Evolutionary conservation across 495 filamentous ascomycete species (phyloP).

Genomic region (Aspergillus nanangensis): DNA sequence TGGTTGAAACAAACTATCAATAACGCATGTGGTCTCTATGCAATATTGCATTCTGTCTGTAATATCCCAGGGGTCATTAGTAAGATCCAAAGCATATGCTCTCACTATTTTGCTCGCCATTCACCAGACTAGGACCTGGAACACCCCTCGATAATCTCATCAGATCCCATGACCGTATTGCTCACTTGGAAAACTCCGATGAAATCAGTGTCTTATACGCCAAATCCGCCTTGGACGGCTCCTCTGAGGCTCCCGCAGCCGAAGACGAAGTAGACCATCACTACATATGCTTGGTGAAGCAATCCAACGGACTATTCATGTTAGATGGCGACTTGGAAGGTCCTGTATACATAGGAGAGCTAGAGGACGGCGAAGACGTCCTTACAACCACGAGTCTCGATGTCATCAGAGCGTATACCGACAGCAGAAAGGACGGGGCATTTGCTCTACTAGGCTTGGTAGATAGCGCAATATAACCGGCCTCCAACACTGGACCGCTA

Average conservation of each 20-base stretch:
- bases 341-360: too few species aligned
- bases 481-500: too few species aligned
- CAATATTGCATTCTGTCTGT: constrained; percentile 2
- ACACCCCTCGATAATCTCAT: background rate
- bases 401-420: too few species aligned
- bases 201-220: background rate
- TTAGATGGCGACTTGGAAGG: constrained; percentile 8
- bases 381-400: too few species aligned
- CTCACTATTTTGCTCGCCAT: background rate
- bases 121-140: background rate
- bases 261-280: constrained; percentile 4
- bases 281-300: constrained; percentile 1
- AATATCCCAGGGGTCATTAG: constrained; percentile 1
- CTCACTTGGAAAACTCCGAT: background rate
- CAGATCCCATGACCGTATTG: background rate
- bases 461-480: too few species aligned
- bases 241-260: background rate
- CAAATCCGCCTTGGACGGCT: background rate
- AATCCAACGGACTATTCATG: background rate
- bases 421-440: too few species aligned
- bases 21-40: constrained; percentile 3
- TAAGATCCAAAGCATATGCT: background rate
- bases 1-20: constrained; percentile 1
- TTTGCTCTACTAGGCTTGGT: too few species aligned
- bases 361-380: too few species aligned